phyloP scores from a whole-genome alignment of 2,329 filamentous ascomycete genomes.

The Trichophyton verrucosum region DNA sequence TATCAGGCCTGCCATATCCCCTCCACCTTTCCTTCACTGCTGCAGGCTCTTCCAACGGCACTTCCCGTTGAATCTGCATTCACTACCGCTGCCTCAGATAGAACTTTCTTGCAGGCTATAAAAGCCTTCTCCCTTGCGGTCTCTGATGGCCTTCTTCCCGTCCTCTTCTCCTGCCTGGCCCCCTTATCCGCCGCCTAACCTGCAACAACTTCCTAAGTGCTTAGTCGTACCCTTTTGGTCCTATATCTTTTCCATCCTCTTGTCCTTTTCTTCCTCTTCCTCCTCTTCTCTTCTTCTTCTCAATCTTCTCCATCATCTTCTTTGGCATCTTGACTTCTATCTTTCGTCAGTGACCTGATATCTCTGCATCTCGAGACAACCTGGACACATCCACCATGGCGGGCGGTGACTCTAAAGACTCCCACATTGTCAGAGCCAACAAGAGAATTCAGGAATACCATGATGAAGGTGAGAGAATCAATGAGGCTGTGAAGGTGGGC shows the following conservation, averaged over 20 bases:
- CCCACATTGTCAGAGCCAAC: not conserved
- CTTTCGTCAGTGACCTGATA: not conserved
- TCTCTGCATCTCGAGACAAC: not conserved
- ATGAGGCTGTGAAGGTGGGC: conserved; percentile 1
- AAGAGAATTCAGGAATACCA: not conserved
- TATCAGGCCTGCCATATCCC: not conserved
- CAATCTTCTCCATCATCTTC: not conserved
- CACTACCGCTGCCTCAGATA: not conserved
- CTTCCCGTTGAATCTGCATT: not conserved
- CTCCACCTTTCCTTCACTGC: not conserved
- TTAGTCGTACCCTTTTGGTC: not conserved
- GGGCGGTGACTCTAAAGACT: not conserved
- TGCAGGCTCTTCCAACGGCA: not conserved
- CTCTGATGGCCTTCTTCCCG: not conserved
- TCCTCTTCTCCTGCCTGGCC: not conserved
- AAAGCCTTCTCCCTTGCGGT: not conserved
- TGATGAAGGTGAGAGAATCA: conserved; percentile 2
- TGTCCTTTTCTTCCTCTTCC: not conserved
- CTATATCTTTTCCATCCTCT: not conserved
- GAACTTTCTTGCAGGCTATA: not conserved
- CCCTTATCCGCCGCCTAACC: not conserved
- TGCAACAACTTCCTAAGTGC: not conserved
- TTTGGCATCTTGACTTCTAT: not conserved
- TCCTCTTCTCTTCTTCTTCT: not conserved
- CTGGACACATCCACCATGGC: not conserved